A percentile compares a stretch with the other conserved stretches of the same genome.
Conservation (phyloP, 148 eudicot species). For the Persicaria maculosa region DNA sequence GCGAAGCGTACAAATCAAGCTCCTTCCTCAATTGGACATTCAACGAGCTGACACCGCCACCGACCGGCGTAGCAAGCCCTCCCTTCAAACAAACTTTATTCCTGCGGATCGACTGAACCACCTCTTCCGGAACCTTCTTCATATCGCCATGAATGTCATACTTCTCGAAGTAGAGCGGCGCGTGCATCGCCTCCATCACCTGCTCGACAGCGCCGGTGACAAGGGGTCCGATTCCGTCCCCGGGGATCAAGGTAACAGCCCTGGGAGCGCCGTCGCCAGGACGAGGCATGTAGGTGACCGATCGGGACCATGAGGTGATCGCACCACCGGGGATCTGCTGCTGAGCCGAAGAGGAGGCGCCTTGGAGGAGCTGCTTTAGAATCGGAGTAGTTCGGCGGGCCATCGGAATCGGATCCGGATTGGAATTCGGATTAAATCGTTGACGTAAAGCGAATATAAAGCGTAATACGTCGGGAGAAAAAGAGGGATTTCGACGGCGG, state of each 20-base stretch:
- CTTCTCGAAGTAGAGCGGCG: slow-evolving; percentile 30
- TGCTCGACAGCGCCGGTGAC: slow-evolving; percentile 32
- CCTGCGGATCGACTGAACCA: slow-evolving; percentile 26
- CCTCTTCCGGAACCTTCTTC: slow-evolving; percentile 26
- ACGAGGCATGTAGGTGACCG: slow-evolving; percentile 34
- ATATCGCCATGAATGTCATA: slow-evolving; percentile 27
- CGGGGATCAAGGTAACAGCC: slow-evolving; percentile 28
- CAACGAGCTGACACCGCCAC: slow-evolving; percentile 33
- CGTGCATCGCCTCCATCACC: slow-evolving; percentile 38
- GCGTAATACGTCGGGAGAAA: not conserved
- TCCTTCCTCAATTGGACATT: slow-evolving; percentile 31
- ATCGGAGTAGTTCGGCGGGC: slow-evolving; percentile 19
- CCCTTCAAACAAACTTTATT: slow-evolving; percentile 38
- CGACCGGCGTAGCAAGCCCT: slow-evolving; percentile 29
- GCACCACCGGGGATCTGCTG: not conserved
- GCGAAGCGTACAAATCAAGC: slow-evolving; percentile 31
- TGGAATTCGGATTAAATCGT: not conserved
- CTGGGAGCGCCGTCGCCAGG: slow-evolving; percentile 35
- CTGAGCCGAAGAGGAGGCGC: not conserved
- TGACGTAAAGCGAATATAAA: not conserved
- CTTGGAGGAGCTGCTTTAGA: slow-evolving; percentile 17
- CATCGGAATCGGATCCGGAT: slow-evolving; percentile 15
- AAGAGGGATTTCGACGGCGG: too few relatives aligned
- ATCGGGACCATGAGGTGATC: slow-evolving; percentile 14
- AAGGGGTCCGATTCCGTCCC: slow-evolving; percentile 36